Evolutionary conservation across 148 eudicot species (phyloP).

Genomic region (Rheum nobile): DNA sequence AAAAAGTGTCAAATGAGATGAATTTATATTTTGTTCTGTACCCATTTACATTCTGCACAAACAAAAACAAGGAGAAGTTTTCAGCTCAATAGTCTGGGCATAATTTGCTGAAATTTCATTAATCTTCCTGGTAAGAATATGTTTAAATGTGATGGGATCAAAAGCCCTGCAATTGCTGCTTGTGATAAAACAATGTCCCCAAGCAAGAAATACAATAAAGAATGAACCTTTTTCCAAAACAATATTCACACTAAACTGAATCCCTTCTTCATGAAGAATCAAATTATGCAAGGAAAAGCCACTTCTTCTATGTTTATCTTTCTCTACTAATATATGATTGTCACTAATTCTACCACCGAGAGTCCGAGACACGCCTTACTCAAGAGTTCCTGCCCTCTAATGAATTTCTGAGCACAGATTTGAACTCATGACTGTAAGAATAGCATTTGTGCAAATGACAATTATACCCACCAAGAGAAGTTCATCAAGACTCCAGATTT

Average conservation of each 20-base stretch:
- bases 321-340: background rate
- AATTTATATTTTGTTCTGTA: background rate
- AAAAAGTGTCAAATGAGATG: background rate
- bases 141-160: background rate
- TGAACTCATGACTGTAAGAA: background rate
- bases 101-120: background rate
- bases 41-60: background rate
- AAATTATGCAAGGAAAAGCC: conserved; percentile 4
- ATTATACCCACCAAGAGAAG: background rate
- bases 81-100: background rate
- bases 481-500: background rate
- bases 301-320: conserved; percentile 2
- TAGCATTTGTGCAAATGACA: background rate
- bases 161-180: background rate
- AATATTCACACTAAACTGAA: conserved; percentile 9
- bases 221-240: conserved; percentile 3
- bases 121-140: background rate
- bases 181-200: background rate
- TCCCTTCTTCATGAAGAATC: background rate
- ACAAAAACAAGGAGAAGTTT: background rate
- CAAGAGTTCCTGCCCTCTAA: conserved; percentile 1
- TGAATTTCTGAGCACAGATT: background rate
- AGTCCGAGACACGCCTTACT: background rate
- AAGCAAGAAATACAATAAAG: background rate
- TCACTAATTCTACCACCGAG: background rate